These are phyloP conservation scores for Trypanosoma platydactyli DNA, from an alignment of 208 protist genomes.

Conservation along the genomic window DNA sequence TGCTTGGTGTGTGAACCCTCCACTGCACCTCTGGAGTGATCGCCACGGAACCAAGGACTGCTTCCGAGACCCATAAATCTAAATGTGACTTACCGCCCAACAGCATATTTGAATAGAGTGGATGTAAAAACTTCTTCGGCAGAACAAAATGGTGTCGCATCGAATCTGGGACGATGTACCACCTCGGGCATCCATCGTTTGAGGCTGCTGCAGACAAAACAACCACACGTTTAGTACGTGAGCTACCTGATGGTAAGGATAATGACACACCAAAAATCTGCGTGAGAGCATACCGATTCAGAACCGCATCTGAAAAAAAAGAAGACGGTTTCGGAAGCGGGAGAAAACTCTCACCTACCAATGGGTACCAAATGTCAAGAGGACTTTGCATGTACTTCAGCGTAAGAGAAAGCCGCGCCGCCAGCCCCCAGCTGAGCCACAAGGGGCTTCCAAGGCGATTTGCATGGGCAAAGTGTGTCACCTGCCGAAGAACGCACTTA, in stretches of 20 bases:
- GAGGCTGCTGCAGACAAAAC: constrained; percentile 16
- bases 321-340: background rate
- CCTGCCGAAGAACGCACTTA: constrained; percentile 16
- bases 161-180: constrained; percentile 4
- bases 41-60: background rate
- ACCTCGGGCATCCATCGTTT: constrained; percentile 16
- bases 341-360: constrained; percentile 24
- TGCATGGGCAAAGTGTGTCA: constrained; percentile 26
- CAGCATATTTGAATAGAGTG: background rate
- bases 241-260: background rate
- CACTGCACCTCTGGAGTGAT: background rate
- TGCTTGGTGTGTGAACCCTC: constrained; percentile 11
- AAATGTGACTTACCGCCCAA: background rate
- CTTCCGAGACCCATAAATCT: constrained; percentile 20
- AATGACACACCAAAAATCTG: background rate
- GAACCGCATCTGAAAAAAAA: constrained; percentile 1
- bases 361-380: constrained; percentile 22
- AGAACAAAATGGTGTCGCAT: constrained; percentile 16
- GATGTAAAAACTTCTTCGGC: background rate
- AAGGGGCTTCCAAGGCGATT: constrained; percentile 23
- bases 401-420: constrained; percentile 13
- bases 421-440: constrained; percentile 22
- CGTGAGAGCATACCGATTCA: constrained; percentile 3
- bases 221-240: background rate
- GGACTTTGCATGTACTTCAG: constrained; percentile 27